Base-by-base conservation (phyloP, 345 rosid genomes). In the Reutealis trisperma region DNA sequence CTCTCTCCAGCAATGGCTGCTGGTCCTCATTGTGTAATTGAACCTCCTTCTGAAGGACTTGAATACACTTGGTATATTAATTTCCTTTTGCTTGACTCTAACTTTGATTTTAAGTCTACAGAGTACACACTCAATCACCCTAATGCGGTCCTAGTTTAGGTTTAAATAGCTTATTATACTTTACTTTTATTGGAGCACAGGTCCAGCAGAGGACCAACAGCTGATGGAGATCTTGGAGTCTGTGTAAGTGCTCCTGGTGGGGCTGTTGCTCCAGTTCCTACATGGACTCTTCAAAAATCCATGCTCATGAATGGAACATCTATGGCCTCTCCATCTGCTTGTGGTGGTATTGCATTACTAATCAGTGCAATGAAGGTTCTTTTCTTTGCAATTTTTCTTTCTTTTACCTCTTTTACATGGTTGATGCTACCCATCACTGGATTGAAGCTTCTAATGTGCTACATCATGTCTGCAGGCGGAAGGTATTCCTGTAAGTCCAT, bases 291-390 rank as follows among this genome's bases (percentile, higher is more conserved):
- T 82, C 99, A 96, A 84, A 86, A 89, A 67, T 96, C 97, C 71
- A 94, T 92, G 98, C 95, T 96, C 73, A 94, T 92, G 99, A 96
- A 94, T 87, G 99, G 99, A 77, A 96, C 99, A 72, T 96, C 99
- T 75, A 96, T 96, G 99, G 86, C 98, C 77, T 96, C 98, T 88
- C 99, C 98, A 71, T 96, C 97, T 80, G 98, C 99, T 69, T 96
- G 99, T 87, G 99, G 99, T 61, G 98, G 97, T 78, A 84, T 92
- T 79, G 98, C 97, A 52, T 86, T 94, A 82, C 88, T 96, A 76
- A 73, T 96, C 80, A 94, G 99, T 80, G 98, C 95, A 70, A 90
- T 96, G 97, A 96, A 94, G 98, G 98, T 93, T 71, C 21, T 41
- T 65, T 52, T 51, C 57, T 49, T 13, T 71, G 73, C 55, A 14